Base-by-base conservation (phyloP, 2,329 filamentous ascomycete genomes). In the Rosellinia necatrix region DNA sequence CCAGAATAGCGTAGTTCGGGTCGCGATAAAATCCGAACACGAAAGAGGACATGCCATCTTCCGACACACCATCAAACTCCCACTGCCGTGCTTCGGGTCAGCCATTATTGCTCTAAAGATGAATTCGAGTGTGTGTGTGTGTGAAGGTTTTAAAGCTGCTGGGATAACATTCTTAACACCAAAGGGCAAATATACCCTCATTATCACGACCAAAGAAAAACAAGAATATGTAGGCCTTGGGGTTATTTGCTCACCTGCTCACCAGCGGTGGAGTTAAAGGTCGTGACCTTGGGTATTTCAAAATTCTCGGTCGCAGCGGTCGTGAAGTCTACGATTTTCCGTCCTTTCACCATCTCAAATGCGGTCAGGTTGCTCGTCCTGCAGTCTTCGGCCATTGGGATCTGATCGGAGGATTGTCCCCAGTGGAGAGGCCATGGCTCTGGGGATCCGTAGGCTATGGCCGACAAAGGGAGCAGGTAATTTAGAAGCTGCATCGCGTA, bases 21-120 rank as follows among this genome's bases (percentile, higher is more conserved):
- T 70, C 68, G 3, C 68, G 64, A 44, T 69, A 70, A 53, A 69
- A 66, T 22, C 68, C 68, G 25, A 70, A 66, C 10, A 65, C 55
- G 48, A 70, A 64, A 1, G 64, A 44, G 21, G 59, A 48, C 32
- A 46, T 59, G 1, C 64, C 68, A 34, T 67, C 62, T 2, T 61
- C 61, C 4, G 62, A 66, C 5, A 68, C 56, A 2, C 65, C 68
- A 34, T 70, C 68, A 25, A 70, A 70, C 34, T 68, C 68, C 68
- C 68, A 70, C 42, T 70, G n/a, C n/a, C n/a, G n/a, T n/a, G n/a
- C n/a, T n/a, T n/a, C n/a, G n/a, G n/a, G n/a, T n/a, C n/a, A n/a
- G n/a, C n/a, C n/a, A n/a, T n/a, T n/a, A n/a, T n/a, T n/a, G n/a
- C n/a, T n/a, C n/a, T n/a, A n/a, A n/a, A n/a, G n/a, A n/a, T n/a